These are phyloP conservation scores for Zymoseptoria crescenta DNA, from an alignment of 2,329 filamentous ascomycete species.

Conservation along the genomic window DNA sequence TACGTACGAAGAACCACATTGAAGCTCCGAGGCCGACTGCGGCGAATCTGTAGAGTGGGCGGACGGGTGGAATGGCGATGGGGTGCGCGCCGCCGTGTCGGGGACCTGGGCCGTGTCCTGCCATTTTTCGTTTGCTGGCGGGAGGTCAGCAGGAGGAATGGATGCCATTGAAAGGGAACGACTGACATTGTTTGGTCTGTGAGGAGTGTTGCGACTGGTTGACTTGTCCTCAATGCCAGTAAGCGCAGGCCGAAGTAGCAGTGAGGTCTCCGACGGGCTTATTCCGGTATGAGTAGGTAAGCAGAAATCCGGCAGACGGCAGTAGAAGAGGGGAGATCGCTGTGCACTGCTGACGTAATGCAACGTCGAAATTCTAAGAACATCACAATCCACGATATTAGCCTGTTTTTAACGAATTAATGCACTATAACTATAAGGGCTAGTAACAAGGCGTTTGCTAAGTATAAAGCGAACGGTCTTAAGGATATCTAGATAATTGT, in stretches of 20 bases:
- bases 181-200: background rate
- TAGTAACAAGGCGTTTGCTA: too few species aligned
- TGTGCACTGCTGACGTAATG: too few species aligned
- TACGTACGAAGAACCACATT: constrained; percentile 94
- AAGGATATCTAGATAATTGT: too few species aligned
- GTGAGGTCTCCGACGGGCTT: background rate
- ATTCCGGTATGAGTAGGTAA: background rate
- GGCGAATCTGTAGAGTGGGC: constrained; percentile 71
- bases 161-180: background rate
- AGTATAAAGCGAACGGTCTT: too few species aligned
- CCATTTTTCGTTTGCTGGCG: constrained; percentile 12
- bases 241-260: background rate
- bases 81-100: constrained; percentile 41
- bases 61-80: constrained; percentile 52
- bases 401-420: too few species aligned
- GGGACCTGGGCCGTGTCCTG: constrained; percentile 25
- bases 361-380: too few species aligned
- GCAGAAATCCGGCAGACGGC: background rate
- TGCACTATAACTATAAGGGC: too few species aligned
- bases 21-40: constrained; percentile 83
- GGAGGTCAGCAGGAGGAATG: background rate
- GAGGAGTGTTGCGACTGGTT: background rate
- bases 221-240: background rate
- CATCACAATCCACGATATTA: too few species aligned
- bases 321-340: too few species aligned